Percentiles rank a stretch among this genome's conserved stretches.
phyloP scores from a whole-genome alignment of 2,329 filamentous ascomycete genomes.

The Gliomastix tumulicola region DNA sequence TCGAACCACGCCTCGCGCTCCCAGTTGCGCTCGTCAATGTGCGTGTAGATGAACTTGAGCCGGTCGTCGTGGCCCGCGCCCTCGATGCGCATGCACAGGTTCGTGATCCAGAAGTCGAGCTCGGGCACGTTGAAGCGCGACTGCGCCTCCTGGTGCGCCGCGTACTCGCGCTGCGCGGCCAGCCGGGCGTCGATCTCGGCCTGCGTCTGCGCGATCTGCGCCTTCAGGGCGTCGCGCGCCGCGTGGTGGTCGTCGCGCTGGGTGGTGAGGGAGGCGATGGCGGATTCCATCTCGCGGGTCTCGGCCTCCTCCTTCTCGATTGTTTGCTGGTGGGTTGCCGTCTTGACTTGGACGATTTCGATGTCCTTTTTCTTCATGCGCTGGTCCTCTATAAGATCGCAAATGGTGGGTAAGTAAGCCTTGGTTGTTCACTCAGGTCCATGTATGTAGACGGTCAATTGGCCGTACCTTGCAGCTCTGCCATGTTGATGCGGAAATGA shows the following conservation, averaged over 20 bases:
- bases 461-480: conserved; percentile 83
- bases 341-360: conserved; percentile 70
- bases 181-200: conserved; percentile 61
- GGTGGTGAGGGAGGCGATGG: conserved; percentile 49
- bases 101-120: conserved; percentile 91
- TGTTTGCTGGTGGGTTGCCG: conserved; percentile 62
- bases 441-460: too few relatives aligned
- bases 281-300: conserved; percentile 64
- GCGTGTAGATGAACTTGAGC: conserved; percentile 83
- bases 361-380: conserved; percentile 84
- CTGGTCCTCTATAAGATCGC: conserved; percentile 68
- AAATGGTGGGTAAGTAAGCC: background rate
- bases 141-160: conserved; percentile 73
- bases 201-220: conserved; percentile 61
- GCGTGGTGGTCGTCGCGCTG: conserved; percentile 56
- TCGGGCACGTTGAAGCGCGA: conserved; percentile 86
- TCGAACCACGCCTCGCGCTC: conserved; percentile 92
- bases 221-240: conserved; percentile 47
- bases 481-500: conserved; percentile 83
- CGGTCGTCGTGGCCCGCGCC: conserved; percentile 78
- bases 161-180: conserved; percentile 66
- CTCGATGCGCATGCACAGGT: conserved; percentile 82
- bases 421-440: background rate
- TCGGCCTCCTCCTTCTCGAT: conserved; percentile 73
- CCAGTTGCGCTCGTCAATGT: conserved; percentile 81